A percentile compares a stretch with the other conserved stretches of the same genome.
These are phyloP conservation scores for Tetrastigma voinierianum DNA, from an alignment of 164 flowering plant genomes.

Conservation along the genomic window DNA sequence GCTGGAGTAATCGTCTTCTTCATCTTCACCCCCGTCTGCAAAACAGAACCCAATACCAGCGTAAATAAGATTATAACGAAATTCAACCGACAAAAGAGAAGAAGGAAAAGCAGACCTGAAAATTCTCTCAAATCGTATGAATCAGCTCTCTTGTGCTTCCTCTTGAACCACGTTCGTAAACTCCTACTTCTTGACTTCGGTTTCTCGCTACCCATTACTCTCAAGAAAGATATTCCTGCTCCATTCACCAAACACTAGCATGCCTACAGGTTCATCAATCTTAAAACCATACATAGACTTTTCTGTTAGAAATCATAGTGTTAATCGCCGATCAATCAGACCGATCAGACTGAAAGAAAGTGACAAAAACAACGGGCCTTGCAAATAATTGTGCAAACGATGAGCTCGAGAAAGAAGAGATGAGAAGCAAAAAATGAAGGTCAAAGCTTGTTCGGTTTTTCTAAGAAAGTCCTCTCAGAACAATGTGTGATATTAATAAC, in stretches of 20 bases:
- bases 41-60: not conserved
- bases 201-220: slow-evolving; percentile 32
- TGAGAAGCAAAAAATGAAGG: not conserved
- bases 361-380: slow-evolving; percentile 12
- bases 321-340: slow-evolving; percentile 23
- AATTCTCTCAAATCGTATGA: slow-evolving; percentile 17
- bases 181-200: slow-evolving; percentile 16
- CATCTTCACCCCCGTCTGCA: slow-evolving; percentile 32
- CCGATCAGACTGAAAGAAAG: slow-evolving; percentile 5
- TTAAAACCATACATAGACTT: not conserved
- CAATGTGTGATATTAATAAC: slow-evolving; percentile 1
- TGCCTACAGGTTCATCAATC: not conserved
- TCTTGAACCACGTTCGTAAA: slow-evolving; percentile 37
- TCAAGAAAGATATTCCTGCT: slow-evolving; percentile 1
- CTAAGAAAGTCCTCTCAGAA: slow-evolving; percentile 12
- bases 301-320: slow-evolving; percentile 12
- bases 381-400: slow-evolving; percentile 13
- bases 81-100: not conserved
- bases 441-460: slow-evolving; percentile 8
- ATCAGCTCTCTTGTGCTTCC: slow-evolving; percentile 31
- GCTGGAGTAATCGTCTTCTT: slow-evolving; percentile 22
- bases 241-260: slow-evolving; percentile 17
- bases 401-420: slow-evolving; percentile 16
- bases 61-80: not conserved
- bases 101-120: slow-evolving; percentile 27